phyloP scores from a whole-genome alignment of 2,329 filamentous ascomycete species.

The Penicillium sp. region DNA sequence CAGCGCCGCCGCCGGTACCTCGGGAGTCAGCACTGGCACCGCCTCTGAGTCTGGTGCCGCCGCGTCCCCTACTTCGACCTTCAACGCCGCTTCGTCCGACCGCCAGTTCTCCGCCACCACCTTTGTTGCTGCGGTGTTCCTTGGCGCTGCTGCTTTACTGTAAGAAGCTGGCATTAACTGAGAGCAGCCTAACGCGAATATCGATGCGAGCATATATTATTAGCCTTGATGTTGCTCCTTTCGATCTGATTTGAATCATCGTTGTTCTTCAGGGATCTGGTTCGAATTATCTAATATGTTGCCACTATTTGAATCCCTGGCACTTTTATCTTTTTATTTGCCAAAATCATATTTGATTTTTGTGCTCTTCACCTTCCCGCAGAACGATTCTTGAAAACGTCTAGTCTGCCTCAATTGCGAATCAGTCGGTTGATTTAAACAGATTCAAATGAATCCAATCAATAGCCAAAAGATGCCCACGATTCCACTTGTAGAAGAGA shows the following conservation, averaged over 20 bases:
- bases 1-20: neutral
- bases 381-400: neutral
- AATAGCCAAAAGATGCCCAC: neutral
- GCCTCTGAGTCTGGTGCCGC: conserved; percentile 16
- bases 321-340: neutral
- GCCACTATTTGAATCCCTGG: neutral
- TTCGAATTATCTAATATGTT: conserved; percentile 6
- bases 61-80: conserved; percentile 23
- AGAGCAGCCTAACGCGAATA: neutral
- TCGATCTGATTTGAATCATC: conserved; percentile 4
- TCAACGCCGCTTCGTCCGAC: conserved; percentile 28
- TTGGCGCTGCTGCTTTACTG: conserved; percentile 42
- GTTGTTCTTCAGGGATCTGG: neutral
- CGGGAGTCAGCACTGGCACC: conserved; percentile 11
- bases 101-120: conserved; percentile 39
- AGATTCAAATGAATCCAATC: neutral
- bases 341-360: conserved; percentile 5
- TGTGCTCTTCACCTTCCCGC: neutral
- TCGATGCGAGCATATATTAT: conserved; percentile 12
- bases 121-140: conserved; percentile 43
- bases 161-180: conserved; percentile 19
- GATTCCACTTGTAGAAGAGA: neutral
- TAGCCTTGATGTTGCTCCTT: conserved; percentile 18
- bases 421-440: neutral
- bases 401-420: neutral